These are phyloP conservation scores for Carex sylvatica DNA, from an alignment of 202 grass and related monocot genomes.

Conservation along the genomic window DNA sequence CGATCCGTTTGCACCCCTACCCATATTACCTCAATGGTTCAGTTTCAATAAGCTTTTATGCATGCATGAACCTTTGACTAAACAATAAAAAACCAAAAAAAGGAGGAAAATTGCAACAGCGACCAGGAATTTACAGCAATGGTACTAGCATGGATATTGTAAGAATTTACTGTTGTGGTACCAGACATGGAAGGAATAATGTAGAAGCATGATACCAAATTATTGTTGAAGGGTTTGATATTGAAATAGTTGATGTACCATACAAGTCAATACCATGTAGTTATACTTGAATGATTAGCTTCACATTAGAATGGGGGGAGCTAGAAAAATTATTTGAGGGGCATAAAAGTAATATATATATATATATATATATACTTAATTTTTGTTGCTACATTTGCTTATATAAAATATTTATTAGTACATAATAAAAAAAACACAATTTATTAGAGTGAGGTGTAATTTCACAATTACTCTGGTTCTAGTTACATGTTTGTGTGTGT, in stretches of 20 bases:
- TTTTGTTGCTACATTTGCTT: neutral
- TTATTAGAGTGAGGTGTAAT: neutral
- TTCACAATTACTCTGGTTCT: neutral
- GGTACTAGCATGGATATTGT: too few species aligned
- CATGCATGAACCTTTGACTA: slow-evolving; percentile 4
- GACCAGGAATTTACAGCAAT: too few species aligned
- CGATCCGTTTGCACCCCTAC: too few species aligned
- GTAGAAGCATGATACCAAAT: neutral
- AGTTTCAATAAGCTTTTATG: neutral
- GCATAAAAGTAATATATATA: neutral
- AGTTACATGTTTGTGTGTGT: neutral
- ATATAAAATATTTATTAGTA: too few species aligned
- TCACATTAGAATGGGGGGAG: neutral
- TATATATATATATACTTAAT: neutral
- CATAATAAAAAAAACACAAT: neutral
- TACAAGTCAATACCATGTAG: neutral
- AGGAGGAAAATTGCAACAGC: neutral
- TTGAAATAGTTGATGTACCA: neutral
- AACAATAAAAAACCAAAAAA: neutral
- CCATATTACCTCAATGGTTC: neutral
- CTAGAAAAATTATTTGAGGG: neutral
- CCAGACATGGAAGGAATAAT: neutral
- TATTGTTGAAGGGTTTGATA: neutral
- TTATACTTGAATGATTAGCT: neutral
- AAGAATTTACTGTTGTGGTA: neutral